Evolutionary conservation across 2,329 filamentous ascomycete species (phyloP), one percentile per base, ranked within the genome.

Genomic region (Aspergillus fischeri): DNA sequence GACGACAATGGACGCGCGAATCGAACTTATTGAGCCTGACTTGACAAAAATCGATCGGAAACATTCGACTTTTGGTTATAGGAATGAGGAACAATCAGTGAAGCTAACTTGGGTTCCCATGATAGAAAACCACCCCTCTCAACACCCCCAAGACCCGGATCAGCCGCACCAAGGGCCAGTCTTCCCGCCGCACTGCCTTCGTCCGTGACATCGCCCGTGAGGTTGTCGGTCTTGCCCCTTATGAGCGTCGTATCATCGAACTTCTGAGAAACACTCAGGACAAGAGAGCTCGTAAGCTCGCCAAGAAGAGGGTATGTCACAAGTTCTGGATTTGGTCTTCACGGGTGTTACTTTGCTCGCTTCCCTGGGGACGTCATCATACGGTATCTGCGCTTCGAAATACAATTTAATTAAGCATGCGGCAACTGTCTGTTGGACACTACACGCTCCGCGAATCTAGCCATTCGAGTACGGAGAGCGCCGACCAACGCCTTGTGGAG

Each of bases 181-280:
- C 96, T 76, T 95, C 90, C 84, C 96, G 96, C 88, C 88, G 92
- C 75, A 97, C 94, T 72, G 87, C 90, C 73, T 97, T 99, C 82
- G 93, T 97, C 71, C 87, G 94, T 73, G 92, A 97, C 77, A 89
- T 99, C 77, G 91, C 96, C 80, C 96, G 95, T 86, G 94, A 99
- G 85, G 94, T 97, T 79, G 88, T 92, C 80, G 94, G 90, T 76
- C 89, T 94, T 71, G 91, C 91, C 71, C 91, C 91, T 75, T 94
- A 99, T 80, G 94, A 99, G 88, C 93, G 94, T 81, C 92, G 94
- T 77, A 91, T 99, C 72, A 96, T 99, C 78, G 94, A 99, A 87
- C 84, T 99, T 78, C 89, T 99, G 81, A 91, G 94, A 75, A 99
- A 99, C 90, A 89, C 86, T 84, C 95, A 96, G 85, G 94, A 99